These are phyloP conservation scores for Ustilago curta DNA, from an alignment of 1,284 basidiomycete genomes.

Conservation along the genomic window DNA sequence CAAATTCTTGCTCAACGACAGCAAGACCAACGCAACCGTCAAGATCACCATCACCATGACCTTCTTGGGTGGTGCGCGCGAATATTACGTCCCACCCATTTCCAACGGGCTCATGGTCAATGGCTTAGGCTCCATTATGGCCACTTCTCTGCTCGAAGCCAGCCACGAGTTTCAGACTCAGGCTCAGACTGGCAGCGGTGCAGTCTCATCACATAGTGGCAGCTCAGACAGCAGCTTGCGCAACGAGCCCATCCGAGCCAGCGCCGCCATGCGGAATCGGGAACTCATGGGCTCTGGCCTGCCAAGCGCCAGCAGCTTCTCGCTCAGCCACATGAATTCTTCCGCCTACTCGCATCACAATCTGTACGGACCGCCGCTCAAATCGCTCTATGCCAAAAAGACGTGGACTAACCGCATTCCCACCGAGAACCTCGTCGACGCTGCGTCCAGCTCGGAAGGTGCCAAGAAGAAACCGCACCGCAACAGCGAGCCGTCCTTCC, in stretches of 20 bases:
- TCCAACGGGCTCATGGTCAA: conserved; percentile 57
- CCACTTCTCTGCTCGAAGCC: conserved; percentile 19
- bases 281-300: conserved; percentile 24
- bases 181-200: conserved; percentile 2
- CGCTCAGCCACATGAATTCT: conserved; percentile 22
- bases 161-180: conserved; percentile 4
- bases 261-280: conserved; percentile 21
- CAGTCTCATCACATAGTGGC: conserved; percentile 14
- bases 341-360: conserved; percentile 21
- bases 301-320: conserved; percentile 41
- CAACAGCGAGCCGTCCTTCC: conserved; percentile 16
- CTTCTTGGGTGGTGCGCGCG: conserved; percentile 74
- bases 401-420: conserved; percentile 46
- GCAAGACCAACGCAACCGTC: conserved; percentile 82
- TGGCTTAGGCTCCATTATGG: conserved; percentile 30
- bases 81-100: conserved; percentile 73
- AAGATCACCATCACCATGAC: conserved; percentile 77
- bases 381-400: conserved; percentile 36
- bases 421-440: conserved; percentile 28
- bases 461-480: conserved; percentile 17
- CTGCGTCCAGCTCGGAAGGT: conserved; percentile 17
- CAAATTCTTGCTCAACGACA: conserved; percentile 78
- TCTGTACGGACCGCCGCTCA: conserved; percentile 39
- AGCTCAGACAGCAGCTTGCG: conserved; percentile 37
- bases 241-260: conserved; percentile 29